Evolutionary conservation across 106 monocot genomes (phyloP).

Genomic region (Platanthera zijinensis): DNA sequence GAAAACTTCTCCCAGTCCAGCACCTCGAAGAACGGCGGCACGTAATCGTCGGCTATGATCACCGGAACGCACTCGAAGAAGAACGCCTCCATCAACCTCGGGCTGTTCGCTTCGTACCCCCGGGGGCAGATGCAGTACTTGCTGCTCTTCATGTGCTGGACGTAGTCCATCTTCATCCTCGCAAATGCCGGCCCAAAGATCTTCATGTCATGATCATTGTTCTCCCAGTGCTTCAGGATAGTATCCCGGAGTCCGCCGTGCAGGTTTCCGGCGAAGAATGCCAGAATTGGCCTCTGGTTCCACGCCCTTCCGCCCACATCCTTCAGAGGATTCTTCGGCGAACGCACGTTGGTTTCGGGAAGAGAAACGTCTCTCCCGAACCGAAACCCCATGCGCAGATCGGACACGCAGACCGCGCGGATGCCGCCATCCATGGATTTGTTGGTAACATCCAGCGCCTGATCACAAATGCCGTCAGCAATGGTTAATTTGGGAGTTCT

Average conservation of each 20-base stretch:
- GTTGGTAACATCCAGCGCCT: constrained; percentile 42
- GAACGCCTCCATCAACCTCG: constrained; percentile 42
- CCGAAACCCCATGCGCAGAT: constrained; percentile 19
- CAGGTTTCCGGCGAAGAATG: constrained; percentile 66
- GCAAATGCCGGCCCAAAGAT: constrained; percentile 29
- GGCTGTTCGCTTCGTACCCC: constrained; percentile 51
- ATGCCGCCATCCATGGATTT: constrained; percentile 24
- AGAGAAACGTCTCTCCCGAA: constrained; percentile 48
- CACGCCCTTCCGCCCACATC: constrained; percentile 37
- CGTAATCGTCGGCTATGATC: constrained; percentile 50
- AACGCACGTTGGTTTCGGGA: constrained; percentile 27
- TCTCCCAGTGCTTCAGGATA: constrained; percentile 45
- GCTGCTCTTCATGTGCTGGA: constrained; percentile 40
- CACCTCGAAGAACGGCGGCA: constrained; percentile 52
- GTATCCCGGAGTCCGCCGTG: constrained; percentile 41
- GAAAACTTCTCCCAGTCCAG: constrained; percentile 55
- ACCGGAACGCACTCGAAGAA: constrained; percentile 58
- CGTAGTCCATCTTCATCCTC: constrained; percentile 22
- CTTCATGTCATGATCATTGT: constrained; percentile 52
- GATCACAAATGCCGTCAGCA: not conserved
- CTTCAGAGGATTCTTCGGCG: constrained; percentile 17
- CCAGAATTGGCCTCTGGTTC: constrained; percentile 23
- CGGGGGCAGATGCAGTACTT: constrained; percentile 59
- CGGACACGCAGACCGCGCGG: constrained; percentile 36
- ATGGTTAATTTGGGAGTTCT: no score